Evolutionary conservation across 2,329 filamentous ascomycete genomes (phyloP).

Genomic region (Xylaria multiplex): DNA sequence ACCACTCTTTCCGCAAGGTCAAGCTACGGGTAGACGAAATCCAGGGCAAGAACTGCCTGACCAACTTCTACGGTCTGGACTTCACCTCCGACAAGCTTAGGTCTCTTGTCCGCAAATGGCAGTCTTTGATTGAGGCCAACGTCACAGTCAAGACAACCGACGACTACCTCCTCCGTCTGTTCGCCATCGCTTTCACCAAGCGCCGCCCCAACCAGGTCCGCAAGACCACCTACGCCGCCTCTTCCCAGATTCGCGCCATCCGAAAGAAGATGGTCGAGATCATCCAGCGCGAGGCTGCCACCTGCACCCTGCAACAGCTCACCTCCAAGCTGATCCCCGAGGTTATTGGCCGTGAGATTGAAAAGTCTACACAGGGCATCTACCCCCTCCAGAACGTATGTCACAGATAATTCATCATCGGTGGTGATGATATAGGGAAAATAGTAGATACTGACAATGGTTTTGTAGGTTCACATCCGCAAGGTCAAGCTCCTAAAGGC

Average conservation of each 20-base stretch:
- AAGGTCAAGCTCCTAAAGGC: slow-evolving; percentile 99
- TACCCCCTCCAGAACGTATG: slow-evolving; percentile 98
- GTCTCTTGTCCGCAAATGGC: slow-evolving; percentile 99
- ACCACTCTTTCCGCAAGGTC: slow-evolving; percentile 99
- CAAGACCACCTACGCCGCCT: slow-evolving; percentile 99
- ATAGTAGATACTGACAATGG: slow-evolving; percentile 49
- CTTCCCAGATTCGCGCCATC: slow-evolving; percentile 97
- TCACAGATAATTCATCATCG: slow-evolving; percentile 45
- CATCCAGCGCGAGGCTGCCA: slow-evolving; percentile 93
- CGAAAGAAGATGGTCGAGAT: slow-evolving; percentile 99
- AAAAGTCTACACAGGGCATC: slow-evolving; percentile 99
- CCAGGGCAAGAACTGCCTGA: slow-evolving; percentile 99
- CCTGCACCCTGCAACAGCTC: slow-evolving; percentile 94
- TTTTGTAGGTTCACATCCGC: slow-evolving; percentile 92
- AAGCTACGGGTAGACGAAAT: slow-evolving; percentile 99
- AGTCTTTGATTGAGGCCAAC: slow-evolving; percentile 99
- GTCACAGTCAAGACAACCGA: slow-evolving; percentile 99
- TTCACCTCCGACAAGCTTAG: slow-evolving; percentile 99
- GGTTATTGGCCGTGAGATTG: slow-evolving; percentile 99
- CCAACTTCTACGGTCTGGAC: slow-evolving; percentile 99
- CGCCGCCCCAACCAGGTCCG: slow-evolving; percentile 99
- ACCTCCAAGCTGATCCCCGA: slow-evolving; percentile 99
- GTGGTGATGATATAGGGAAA: not conserved
- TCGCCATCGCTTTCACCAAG: slow-evolving; percentile 99
- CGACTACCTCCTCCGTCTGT: slow-evolving; percentile 98